phyloP scores from a whole-genome alignment of 495 filamentous ascomycete genomes.

The Penicillium goetzii region DNA sequence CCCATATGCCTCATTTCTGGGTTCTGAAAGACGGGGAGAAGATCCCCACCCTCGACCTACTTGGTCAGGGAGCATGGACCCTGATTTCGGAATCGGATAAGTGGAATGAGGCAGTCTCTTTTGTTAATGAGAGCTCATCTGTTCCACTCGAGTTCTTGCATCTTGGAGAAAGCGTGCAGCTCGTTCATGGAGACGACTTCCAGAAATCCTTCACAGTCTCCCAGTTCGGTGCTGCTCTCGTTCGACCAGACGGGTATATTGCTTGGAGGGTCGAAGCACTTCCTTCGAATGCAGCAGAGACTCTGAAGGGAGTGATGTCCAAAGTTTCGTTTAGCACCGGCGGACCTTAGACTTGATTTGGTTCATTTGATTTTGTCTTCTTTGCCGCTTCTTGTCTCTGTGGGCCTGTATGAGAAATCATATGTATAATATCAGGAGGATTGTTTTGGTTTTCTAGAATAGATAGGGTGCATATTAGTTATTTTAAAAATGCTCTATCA shows the following conservation, averaged over 20 bases:
- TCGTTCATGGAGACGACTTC: constrained; percentile 15
- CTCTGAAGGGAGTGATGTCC: constrained; percentile 10
- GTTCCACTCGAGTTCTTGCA: constrained; percentile 15
- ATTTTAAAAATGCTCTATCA: background rate
- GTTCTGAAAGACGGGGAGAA: constrained; percentile 16
- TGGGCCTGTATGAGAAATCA: background rate
- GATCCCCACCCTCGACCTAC: constrained; percentile 26
- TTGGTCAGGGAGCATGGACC: constrained; percentile 22
- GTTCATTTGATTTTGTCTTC: background rate
- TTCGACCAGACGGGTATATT: constrained; percentile 39
- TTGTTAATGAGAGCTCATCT: constrained; percentile 8
- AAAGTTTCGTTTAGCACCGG: constrained; percentile 12
- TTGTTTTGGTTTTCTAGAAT: background rate
- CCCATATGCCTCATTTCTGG: constrained; percentile 35
- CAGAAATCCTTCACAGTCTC: constrained; percentile 21
- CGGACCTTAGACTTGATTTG: background rate
- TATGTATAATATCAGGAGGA: background rate
- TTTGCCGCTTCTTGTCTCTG: background rate
- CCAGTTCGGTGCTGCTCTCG: constrained; percentile 26
- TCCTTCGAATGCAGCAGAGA: constrained; percentile 5
- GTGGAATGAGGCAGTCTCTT: constrained; percentile 18
- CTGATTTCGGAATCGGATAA: constrained; percentile 19
- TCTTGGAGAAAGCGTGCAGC: constrained; percentile 19
- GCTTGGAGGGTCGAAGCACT: constrained; percentile 28
- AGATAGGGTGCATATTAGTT: background rate